These are phyloP conservation scores for Botrytis pseudocinerea DNA, from an alignment of 2,329 filamentous ascomycete genomes.

Conservation along the genomic window DNA sequence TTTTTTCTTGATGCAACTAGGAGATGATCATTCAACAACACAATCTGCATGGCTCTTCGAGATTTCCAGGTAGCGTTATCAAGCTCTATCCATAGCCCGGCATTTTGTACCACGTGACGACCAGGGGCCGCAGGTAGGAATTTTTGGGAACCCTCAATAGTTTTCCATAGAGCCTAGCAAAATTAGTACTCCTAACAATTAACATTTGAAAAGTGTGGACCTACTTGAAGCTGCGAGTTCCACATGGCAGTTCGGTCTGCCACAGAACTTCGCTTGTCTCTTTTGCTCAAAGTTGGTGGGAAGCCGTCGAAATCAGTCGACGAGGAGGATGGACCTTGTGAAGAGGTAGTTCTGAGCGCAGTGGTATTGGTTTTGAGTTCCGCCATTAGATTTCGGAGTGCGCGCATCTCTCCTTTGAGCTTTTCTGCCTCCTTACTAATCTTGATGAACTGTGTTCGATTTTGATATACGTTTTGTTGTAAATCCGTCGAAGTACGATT, in stretches of 20 bases:
- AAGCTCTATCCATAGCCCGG: constrained; percentile 89
- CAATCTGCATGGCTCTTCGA: constrained; percentile 82
- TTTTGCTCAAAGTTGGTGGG: constrained; percentile 59
- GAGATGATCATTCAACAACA: constrained; percentile 91
- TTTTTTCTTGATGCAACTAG: constrained; percentile 91
- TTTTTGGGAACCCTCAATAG: constrained; percentile 96
- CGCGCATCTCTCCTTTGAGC: constrained; percentile 93
- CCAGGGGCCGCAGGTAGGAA: constrained; percentile 87
- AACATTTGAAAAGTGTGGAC: neutral
- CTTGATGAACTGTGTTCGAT: constrained; percentile 97
- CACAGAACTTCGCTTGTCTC: constrained; percentile 88
- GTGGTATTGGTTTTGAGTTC: constrained; percentile 81
- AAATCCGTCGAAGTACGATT: constrained; percentile 59
- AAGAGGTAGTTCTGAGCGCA: constrained; percentile 61
- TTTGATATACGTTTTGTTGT: constrained; percentile 95
- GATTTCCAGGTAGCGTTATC: constrained; percentile 98
- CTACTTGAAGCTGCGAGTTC: constrained; percentile 63
- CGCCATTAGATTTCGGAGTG: constrained; percentile 84
- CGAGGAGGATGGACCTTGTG: constrained; percentile 47
- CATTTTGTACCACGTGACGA: constrained; percentile 93
- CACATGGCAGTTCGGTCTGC: constrained; percentile 65
- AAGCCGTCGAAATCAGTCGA: constrained; percentile 53
- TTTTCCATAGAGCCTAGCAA: constrained; percentile 79
- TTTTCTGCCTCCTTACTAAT: constrained; percentile 99
- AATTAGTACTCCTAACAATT: constrained; percentile 22